Evolutionary conservation across 176 grass and related monocot species (phyloP).

Genomic region (Oryza officinalis): DNA sequence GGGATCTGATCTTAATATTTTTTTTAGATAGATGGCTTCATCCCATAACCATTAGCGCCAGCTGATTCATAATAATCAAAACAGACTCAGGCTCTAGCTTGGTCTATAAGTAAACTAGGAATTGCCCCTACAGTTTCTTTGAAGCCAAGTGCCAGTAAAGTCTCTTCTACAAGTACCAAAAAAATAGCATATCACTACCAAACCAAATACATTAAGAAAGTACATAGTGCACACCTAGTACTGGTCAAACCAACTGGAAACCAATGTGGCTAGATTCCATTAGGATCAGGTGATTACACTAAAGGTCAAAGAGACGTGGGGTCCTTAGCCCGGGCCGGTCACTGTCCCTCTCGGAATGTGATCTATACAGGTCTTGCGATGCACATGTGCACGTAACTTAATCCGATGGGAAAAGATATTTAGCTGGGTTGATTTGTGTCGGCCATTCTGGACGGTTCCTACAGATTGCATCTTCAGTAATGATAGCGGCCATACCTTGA

Average conservation of each 20-base stretch:
- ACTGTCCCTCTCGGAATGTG: constrained; percentile 37
- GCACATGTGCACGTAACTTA: constrained; percentile 51
- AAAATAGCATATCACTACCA: constrained; percentile 45
- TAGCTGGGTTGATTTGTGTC: constrained; percentile 44
- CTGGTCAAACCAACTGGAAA: constrained; percentile 49
- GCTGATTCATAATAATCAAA: constrained; percentile 31
- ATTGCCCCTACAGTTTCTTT: constrained; percentile 31
- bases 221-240: constrained; percentile 25
- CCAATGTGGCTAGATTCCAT: constrained; percentile 52
- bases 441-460: constrained; percentile 53
- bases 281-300: constrained; percentile 53
- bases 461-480: constrained; percentile 30
- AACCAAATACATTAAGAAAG: constrained; percentile 34
- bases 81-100: constrained; percentile 19
- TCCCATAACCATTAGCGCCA: constrained; percentile 14
- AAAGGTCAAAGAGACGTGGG: constrained; percentile 50
- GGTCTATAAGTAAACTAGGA: constrained; percentile 43
- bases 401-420: constrained; percentile 44
- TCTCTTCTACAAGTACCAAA: constrained; percentile 22
- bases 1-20: not conserved
- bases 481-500: constrained; percentile 27
- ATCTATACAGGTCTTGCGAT: constrained; percentile 46
- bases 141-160: constrained; percentile 53
- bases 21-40: not conserved
- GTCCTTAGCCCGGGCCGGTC: constrained; percentile 38